Conservation (phyloP, 2,329 filamentous ascomycete species). For the Verticillium isaacii region DNA sequence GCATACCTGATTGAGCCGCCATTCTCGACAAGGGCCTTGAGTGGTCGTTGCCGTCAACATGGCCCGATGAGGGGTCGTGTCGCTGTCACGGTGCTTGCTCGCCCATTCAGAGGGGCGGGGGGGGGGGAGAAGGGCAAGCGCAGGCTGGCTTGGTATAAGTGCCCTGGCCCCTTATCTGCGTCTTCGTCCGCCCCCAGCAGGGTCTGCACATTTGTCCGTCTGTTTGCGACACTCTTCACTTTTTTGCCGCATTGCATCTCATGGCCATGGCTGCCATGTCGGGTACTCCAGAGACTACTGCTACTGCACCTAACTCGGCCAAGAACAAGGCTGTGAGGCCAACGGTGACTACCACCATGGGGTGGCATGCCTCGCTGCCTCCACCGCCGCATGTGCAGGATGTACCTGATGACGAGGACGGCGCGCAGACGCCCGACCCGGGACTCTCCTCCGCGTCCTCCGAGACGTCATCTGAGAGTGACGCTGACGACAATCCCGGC, state of each 20-base stretch:
- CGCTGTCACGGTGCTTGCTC: neutral
- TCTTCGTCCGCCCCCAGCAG: neutral
- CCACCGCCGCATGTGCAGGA: neutral
- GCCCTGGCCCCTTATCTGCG: neutral
- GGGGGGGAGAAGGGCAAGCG: neutral
- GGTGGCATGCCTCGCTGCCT: neutral
- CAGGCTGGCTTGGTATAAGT: neutral
- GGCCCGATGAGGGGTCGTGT: neutral
- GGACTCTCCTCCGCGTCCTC: neutral
- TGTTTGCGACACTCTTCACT: neutral
- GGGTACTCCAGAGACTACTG: neutral
- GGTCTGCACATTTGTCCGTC: neutral
- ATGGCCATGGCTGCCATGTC: neutral
- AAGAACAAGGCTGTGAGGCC: neutral
- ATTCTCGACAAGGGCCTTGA: neutral
- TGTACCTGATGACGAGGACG: neutral
- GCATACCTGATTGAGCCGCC: neutral
- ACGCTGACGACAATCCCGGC: neutral
- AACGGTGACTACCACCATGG: neutral
- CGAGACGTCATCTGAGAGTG: neutral
- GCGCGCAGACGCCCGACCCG: neutral
- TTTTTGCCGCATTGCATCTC: neutral
- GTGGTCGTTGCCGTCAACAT: neutral
- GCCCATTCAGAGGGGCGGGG: neutral
- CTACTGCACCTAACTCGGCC: neutral